A percentile compares a stretch with the other conserved stretches of the same genome.
Conservation (phyloP, 345 rosid genomes). For the Streptanthus diversifolius region DNA sequence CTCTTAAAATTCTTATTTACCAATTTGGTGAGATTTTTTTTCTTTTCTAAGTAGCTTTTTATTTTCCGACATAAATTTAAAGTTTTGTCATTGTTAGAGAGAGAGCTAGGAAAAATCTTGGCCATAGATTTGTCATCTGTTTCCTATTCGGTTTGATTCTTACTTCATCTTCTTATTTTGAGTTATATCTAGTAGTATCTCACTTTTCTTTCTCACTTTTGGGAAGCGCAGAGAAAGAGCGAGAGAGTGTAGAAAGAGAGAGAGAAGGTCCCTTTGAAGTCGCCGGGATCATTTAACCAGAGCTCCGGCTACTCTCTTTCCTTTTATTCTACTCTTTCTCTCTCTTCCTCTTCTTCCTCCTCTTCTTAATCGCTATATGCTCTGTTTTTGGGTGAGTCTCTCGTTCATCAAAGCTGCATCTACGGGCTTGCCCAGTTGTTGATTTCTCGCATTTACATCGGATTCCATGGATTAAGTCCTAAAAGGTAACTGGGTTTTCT, state of each 20-base stretch:
- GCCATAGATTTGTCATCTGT: constrained; percentile 69
- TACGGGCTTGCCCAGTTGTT: constrained; percentile 40
- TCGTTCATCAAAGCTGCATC: constrained; percentile 31
- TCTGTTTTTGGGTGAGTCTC: constrained; percentile 34
- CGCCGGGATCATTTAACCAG: constrained; percentile 49
- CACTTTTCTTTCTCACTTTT: constrained; percentile 28
- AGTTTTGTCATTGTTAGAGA: constrained; percentile 34
- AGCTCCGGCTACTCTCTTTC: constrained; percentile 61
- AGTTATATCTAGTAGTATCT: constrained; percentile 34
- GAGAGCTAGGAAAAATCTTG: constrained; percentile 35
- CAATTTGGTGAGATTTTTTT: neutral
- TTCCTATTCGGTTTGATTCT: constrained; percentile 18
- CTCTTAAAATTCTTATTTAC: neutral
- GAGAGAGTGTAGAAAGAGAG: neutral
- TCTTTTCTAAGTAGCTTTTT: neutral
- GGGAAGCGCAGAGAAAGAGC: constrained; percentile 2
- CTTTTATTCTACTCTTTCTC: constrained; percentile 16
- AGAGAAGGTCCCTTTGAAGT: neutral
- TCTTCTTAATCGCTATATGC: constrained; percentile 13
- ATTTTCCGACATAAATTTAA: constrained; percentile 8
- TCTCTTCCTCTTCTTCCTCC: neutral
- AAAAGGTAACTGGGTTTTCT: constrained; percentile 42
- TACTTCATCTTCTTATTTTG: constrained; percentile 27
- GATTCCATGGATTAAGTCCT: constrained; percentile 77
- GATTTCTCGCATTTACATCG: constrained; percentile 34